A percentile compares a stretch with the other conserved stretches of the same genome.
Conservation (phyloP, 805 yeast species). For the Saturnispora zaruensis region DNA sequence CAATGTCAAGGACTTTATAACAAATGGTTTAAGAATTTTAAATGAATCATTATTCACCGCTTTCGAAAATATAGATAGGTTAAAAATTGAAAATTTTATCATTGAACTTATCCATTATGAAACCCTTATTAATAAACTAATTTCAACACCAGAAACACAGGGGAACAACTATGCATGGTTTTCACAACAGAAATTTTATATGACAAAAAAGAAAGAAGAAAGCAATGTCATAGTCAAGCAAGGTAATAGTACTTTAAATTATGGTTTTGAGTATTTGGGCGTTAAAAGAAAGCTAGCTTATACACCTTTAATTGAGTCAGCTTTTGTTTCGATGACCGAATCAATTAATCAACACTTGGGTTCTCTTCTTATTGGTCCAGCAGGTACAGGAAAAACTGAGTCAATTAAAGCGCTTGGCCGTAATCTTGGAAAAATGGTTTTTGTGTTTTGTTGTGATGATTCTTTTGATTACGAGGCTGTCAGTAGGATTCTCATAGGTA, state of each 20-base stretch:
- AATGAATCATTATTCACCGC: constrained; percentile 15
- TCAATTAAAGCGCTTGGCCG: constrained; percentile 77
- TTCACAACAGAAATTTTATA: constrained; percentile 44
- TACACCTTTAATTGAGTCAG: constrained; percentile 61
- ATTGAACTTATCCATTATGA: constrained; percentile 59
- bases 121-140: constrained; percentile 26
- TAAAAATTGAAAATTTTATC: constrained; percentile 50
- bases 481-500: constrained; percentile 67
- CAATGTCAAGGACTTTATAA: not conserved
- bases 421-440: constrained; percentile 67
- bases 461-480: constrained; percentile 74
- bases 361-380: constrained; percentile 93
- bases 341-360: constrained; percentile 70
- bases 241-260: constrained; percentile 40
- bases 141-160: not conserved
- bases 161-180: constrained; percentile 36
- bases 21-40: not conserved
- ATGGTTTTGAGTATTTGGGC: constrained; percentile 83
- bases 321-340: constrained; percentile 62
- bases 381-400: constrained; percentile 97
- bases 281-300: constrained; percentile 62
- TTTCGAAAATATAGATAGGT: constrained; percentile 25
- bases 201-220: constrained; percentile 20
- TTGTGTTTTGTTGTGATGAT: constrained; percentile 90
- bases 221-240: constrained; percentile 38